These are phyloP conservation scores for Blastocystis sp. DNA, from an alignment of 352 stramenopile genomes.

Conservation along the genomic window DNA sequence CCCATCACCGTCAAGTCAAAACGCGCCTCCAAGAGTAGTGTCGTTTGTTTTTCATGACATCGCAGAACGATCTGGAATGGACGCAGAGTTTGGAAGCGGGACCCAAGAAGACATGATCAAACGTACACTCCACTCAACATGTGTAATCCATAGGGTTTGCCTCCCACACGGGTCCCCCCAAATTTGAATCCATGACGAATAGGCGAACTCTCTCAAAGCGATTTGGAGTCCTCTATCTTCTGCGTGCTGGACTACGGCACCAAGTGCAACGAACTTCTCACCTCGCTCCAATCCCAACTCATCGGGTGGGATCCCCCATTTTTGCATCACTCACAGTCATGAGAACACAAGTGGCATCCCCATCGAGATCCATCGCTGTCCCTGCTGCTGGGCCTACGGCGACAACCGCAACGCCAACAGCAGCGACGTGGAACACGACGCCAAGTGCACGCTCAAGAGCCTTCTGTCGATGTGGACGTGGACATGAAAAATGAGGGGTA, in stretches of 20 bases:
- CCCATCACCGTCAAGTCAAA: constrained; percentile 49
- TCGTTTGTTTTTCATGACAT: neutral
- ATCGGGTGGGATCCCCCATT: constrained; percentile 14
- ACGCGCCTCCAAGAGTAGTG: constrained; percentile 18
- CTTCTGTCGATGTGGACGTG: neutral
- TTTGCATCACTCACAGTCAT: constrained; percentile 25
- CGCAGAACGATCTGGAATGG: neutral
- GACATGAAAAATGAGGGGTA: neutral
- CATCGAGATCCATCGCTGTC: constrained; percentile 37
- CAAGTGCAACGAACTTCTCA: neutral
- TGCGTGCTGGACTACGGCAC: constrained; percentile 36
- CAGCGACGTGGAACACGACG: neutral
- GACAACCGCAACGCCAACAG: constrained; percentile 25
- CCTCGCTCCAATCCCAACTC: constrained; percentile 20
- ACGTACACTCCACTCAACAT: too few relatives aligned
- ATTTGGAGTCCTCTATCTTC: neutral
- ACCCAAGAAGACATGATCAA: too few relatives aligned
- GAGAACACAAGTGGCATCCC: constrained; percentile 25
- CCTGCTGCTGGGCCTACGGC: constrained; percentile 17
- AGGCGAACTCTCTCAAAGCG: neutral
- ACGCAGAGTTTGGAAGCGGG: too few relatives aligned
- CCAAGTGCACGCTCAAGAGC: constrained; percentile 2
- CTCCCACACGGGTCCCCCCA: too few relatives aligned
- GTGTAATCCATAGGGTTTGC: too few relatives aligned
- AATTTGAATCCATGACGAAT: too few relatives aligned